Percentiles rank a stretch among this genome's conserved stretches.
phyloP scores from a whole-genome alignment of 441 rosid genomes.

The Capsella rubella region DNA sequence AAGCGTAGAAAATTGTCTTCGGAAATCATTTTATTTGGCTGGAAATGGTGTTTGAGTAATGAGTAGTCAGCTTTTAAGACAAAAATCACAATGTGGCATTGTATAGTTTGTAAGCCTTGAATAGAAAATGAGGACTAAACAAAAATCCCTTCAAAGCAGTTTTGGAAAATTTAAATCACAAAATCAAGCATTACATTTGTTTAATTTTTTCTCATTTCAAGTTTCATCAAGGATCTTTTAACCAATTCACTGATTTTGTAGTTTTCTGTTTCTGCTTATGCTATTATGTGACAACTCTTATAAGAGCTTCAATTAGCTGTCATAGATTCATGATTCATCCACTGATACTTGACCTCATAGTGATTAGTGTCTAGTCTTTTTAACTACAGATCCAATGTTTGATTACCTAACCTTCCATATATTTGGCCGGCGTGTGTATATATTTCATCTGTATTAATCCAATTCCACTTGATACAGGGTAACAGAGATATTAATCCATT shows the following conservation, averaged over 20 bases:
- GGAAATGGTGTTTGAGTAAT: slow-evolving; percentile 3
- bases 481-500: not conserved
- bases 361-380: not conserved
- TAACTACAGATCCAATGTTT: not conserved
- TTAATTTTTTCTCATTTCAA: slow-evolving; percentile 1
- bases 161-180: not conserved
- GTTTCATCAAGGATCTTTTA: not conserved
- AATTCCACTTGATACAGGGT: not conserved
- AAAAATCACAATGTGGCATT: not conserved
- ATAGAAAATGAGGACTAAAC: not conserved
- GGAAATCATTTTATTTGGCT: slow-evolving; percentile 4
- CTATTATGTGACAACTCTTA: not conserved
- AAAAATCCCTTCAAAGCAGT: not conserved
- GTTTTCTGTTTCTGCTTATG: not conserved
- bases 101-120: slow-evolving; percentile 15
- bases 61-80: slow-evolving; percentile 7
- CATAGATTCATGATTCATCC: not conserved
- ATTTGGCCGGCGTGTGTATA: not conserved
- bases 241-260: not conserved
- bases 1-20: slow-evolving; percentile 9
- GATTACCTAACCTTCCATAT: not conserved
- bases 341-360: not conserved
- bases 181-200: not conserved
- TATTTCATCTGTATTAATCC: not conserved
- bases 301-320: not conserved